A percentile compares a stretch with the other conserved stretches of the same genome.
Conservation (phyloP, 768 basidiomycete genomes). For the Kwoniella botswanensis region DNA sequence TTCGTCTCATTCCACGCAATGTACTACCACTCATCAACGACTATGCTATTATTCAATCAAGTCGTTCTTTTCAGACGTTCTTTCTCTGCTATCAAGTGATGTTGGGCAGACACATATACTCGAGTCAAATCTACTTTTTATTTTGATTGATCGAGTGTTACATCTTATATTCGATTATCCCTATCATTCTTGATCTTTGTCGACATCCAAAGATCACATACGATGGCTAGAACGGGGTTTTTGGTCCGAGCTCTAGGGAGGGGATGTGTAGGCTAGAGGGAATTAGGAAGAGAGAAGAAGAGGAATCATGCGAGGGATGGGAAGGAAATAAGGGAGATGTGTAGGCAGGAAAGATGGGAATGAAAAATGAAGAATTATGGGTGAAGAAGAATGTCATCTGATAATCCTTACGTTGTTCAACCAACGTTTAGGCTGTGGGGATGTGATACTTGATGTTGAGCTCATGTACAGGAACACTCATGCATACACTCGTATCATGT, state of each 20-base stretch:
- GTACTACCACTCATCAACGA: no score
- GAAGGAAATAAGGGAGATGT: not conserved
- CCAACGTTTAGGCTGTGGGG: not conserved
- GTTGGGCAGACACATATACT: no score
- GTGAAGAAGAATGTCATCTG: no score
- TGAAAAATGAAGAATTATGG: not conserved
- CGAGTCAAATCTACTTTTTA: slow-evolving; percentile 13
- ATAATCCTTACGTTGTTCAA: not conserved
- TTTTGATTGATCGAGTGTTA: slow-evolving; percentile 10
- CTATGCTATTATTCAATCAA: not conserved
- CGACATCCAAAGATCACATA: not conserved
- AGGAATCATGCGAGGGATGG: not conserved
- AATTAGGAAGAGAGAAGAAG: not conserved
- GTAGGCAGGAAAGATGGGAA: not conserved
- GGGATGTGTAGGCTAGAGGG: not conserved
- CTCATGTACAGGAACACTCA: not conserved
- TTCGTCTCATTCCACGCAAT: no score
- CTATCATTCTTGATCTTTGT: slow-evolving; percentile 2
- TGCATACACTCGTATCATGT: not conserved
- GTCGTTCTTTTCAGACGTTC: not conserved
- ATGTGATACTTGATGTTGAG: not conserved
- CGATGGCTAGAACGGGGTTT: not conserved
- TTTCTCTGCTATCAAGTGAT: not conserved
- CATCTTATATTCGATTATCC: not conserved
- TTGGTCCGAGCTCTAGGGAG: not conserved